Evolutionary conservation across 2,329 filamentous ascomycete genomes (phyloP).

Genomic region (Plectosphaerella plurivora): DNA sequence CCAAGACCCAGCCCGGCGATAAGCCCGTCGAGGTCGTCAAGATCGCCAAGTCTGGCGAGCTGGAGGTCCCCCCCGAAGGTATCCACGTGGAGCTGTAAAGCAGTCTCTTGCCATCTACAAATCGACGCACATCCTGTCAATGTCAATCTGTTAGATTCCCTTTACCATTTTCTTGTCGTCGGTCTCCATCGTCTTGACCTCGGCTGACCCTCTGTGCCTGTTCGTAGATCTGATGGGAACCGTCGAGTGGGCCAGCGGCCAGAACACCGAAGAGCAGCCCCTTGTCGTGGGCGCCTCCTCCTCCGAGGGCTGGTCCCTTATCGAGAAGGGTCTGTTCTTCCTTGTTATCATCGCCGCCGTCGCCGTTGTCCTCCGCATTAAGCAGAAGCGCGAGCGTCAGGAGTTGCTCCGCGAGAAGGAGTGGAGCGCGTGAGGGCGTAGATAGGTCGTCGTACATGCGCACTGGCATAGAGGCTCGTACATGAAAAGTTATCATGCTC

Average conservation of each 20-base stretch:
- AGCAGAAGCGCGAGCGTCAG: background rate
- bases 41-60: constrained; percentile 79
- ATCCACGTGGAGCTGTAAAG: constrained; percentile 82
- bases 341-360: constrained; percentile 41
- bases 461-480: background rate
- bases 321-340: constrained; percentile 48
- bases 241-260: constrained; percentile 31
- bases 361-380: constrained; percentile 38
- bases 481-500: background rate
- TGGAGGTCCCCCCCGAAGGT: constrained; percentile 84
- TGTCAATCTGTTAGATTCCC: background rate
- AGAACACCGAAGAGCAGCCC: constrained; percentile 24
- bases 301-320: constrained; percentile 32
- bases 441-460: background rate
- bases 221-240: constrained; percentile 15
- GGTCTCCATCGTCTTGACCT: background rate
- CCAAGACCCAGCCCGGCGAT: constrained; percentile 60
- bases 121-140: background rate
- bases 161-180: constrained; percentile 1
- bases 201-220: background rate
- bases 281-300: constrained; percentile 13
- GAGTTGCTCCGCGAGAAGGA: background rate
- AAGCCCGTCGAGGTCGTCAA: constrained; percentile 66
- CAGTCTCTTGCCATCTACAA: constrained; percentile 17
- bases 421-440: background rate